Evolutionary conservation across 148 eudicot species (phyloP).

Genomic region (Silene uniflora): DNA sequence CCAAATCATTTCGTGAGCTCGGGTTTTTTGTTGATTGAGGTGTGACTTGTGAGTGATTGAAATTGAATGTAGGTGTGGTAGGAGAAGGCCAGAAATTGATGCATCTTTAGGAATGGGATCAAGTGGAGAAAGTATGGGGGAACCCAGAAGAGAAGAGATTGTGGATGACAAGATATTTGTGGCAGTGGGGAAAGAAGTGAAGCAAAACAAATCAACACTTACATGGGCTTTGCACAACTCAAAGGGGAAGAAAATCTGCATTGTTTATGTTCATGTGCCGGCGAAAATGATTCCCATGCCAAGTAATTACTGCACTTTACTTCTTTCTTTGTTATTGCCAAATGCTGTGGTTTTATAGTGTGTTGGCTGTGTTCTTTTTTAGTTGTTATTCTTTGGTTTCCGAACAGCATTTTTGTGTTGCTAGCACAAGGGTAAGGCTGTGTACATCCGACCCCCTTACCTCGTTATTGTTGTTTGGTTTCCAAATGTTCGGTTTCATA

Average conservation of each 20-base stretch:
- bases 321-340: neutral
- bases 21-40: neutral
- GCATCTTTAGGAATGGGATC: conserved; percentile 8
- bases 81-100: neutral
- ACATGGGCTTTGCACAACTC: conserved; percentile 33
- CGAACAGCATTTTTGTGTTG: too few species aligned
- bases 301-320: conserved; percentile 20
- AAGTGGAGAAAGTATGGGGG: conserved; percentile 17
- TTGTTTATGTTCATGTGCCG: conserved; percentile 37
- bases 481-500: neutral
- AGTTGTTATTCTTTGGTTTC: neutral
- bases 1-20: neutral
- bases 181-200: conserved; percentile 28
- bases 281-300: conserved; percentile 31
- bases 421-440: too few species aligned
- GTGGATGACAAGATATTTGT: conserved; percentile 29
- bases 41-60: neutral
- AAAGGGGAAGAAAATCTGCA: conserved; percentile 26
- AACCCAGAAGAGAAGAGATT: neutral
- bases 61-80: neutral
- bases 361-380: neutral
- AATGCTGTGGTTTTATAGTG: too few species aligned
- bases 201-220: conserved; percentile 16
- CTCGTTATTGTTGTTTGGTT: too few species aligned
- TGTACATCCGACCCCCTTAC: too few species aligned